These are phyloP conservation scores for Chenopodium berlandieri DNA, from an alignment of 148 eudicot species.

Conservation along the genomic window DNA sequence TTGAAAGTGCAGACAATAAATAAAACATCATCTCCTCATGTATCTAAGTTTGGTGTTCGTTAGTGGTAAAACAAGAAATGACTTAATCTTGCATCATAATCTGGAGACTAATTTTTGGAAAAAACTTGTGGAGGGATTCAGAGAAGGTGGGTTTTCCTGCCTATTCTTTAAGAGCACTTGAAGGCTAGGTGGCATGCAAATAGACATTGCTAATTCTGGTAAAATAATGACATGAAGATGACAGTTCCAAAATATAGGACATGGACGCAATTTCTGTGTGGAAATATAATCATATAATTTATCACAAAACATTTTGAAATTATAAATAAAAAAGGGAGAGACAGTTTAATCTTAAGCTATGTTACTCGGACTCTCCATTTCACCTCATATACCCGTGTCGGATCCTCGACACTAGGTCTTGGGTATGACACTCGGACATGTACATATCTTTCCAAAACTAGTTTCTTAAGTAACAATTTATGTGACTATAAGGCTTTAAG, in stretches of 20 bases:
- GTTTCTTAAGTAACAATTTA: no score
- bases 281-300: neutral
- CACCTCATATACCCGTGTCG: no score
- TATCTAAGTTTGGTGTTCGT: neutral
- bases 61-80: neutral
- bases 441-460: neutral
- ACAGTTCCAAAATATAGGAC: neutral
- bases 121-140: neutral
- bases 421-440: no score
- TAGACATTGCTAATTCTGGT: neutral
- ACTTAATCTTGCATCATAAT: neutral
- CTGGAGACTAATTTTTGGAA: neutral
- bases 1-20: neutral
- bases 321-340: no score
- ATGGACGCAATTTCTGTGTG: neutral
- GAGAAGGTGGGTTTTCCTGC: neutral
- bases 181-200: neutral
- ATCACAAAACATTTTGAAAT: neutral
- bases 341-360: no score
- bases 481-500: no score
- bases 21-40: no score
- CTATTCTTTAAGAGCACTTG: neutral
- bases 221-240: neutral
- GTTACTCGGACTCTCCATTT: no score
- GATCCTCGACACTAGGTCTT: no score